Conservation (phyloP, 495 filamentous ascomycete species). For the Daldinia vernicosa region DNA sequence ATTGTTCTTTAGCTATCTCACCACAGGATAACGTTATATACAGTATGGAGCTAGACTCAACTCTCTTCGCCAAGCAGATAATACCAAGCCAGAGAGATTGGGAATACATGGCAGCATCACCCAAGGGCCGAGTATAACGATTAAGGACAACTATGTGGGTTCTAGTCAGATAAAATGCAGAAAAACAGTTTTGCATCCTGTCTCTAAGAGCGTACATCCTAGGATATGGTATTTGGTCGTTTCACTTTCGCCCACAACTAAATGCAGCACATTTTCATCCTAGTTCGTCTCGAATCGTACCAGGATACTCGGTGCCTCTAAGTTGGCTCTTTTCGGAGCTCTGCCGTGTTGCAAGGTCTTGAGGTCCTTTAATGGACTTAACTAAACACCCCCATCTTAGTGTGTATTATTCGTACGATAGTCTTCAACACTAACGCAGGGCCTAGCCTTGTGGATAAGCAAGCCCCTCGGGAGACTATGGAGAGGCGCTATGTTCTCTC, state of each 20-base stretch:
- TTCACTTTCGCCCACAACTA: slow-evolving; percentile 35
- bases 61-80: background rate
- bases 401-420: background rate
- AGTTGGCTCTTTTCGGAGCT: slow-evolving; percentile 7
- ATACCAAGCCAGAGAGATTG: background rate
- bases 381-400: slow-evolving; percentile 14
- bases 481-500: slow-evolving; percentile 25
- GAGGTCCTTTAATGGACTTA: slow-evolving; percentile 3
- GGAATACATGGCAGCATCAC: background rate
- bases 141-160: background rate
- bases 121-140: background rate
- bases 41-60: slow-evolving; percentile 1
- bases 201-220: slow-evolving; percentile 13
- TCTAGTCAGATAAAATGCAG: slow-evolving; percentile 2
- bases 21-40: slow-evolving; percentile 22
- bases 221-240: slow-evolving; percentile 36
- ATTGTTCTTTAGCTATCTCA: background rate
- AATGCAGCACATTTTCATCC: slow-evolving; percentile 37
- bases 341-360: slow-evolving; percentile 16
- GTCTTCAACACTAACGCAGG: slow-evolving; percentile 23
- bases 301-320: slow-evolving; percentile 22
- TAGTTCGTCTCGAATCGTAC: slow-evolving; percentile 39
- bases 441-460: slow-evolving; percentile 35
- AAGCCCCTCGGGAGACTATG: slow-evolving; percentile 19
- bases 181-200: slow-evolving; percentile 7